Base-by-base conservation (phyloP, 306 rosid species). In the Sophora flavescens region DNA sequence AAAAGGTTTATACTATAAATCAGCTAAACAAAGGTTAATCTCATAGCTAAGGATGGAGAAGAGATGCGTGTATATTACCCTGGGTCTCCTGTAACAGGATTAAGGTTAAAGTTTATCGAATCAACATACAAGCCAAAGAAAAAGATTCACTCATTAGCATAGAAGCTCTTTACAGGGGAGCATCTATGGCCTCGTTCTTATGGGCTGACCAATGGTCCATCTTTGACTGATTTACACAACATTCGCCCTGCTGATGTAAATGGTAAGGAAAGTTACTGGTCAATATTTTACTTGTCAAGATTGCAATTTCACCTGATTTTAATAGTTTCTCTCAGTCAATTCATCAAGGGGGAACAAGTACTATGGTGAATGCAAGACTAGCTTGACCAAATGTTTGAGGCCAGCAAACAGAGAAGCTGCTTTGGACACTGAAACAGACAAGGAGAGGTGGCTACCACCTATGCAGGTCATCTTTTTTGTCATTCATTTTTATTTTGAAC, bases 171-270 rank as follows among this genome's bases (percentile, higher is more conserved):
- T 48, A 38, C 80, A 89, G 92, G 96, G 87, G 96, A 89, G 73
- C 93, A 87, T 81, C 87, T 89, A 39, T 89, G 96, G 93, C 96
- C 96, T 57, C 90, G 91, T 62, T 91, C 93, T 66, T 91, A 86
- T 87, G 96, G 96, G 47, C 58, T 91, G 63, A 79, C 66, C 2
- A 63, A 64, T 60, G 90, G 87, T 58, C 82, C 90, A 60, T 84
- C 96, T 28, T 75, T 91, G 84, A 85, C 90, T 61, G 93, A 91
- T 79, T 28, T 89, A 67, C 92, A 91, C 67, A 91, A 91, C 81
- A 91, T 91, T 85, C 91, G 85, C 26, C 90, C 90, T 39, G 90
- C 89, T 74, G 93, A 89, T 80, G 84, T 78, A 64, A 87, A 91
- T 84, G 91, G 96, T 91, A 84, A 80, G 83, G 38, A 72, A 70